Evolutionary conservation across 202 grass and related monocot species (phyloP).

Genomic region (Hordeum pubiflorum): DNA sequence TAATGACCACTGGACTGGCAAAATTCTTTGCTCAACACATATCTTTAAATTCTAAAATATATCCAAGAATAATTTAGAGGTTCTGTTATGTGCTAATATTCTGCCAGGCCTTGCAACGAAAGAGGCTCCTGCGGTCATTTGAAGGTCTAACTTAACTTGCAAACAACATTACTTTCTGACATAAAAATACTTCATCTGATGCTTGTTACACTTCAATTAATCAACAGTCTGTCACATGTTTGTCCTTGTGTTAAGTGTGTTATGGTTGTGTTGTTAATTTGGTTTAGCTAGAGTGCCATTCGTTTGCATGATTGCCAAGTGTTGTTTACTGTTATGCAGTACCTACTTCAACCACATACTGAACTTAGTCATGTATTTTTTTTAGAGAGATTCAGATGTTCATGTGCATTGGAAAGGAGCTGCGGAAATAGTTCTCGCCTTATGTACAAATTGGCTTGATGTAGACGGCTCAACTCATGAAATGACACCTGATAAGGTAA

Average conservation of each 20-base stretch:
- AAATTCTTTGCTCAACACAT: background rate
- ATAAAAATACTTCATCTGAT: background rate
- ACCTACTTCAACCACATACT: background rate
- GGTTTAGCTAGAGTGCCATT: background rate
- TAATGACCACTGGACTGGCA: background rate
- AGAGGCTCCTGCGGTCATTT: background rate
- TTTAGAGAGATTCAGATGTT: constrained; percentile 64
- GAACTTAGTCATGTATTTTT: constrained; percentile 21
- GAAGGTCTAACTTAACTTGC: constrained; percentile 1
- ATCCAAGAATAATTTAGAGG: background rate
- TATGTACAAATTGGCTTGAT: constrained; percentile 70
- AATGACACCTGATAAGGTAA: constrained; percentile 68
- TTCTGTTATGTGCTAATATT: background rate
- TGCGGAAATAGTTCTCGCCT: constrained; percentile 75
- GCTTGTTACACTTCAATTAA: background rate
- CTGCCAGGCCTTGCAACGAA: background rate
- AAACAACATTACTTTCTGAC: background rate
- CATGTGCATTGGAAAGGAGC: constrained; percentile 93
- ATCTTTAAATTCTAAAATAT: constrained; percentile 7
- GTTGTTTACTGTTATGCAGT: constrained; percentile 5
- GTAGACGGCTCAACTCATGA: constrained; percentile 44
- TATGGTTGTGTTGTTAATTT: constrained; percentile 11
- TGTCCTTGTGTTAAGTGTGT: background rate
- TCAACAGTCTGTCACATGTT: background rate
- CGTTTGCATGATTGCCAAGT: background rate